phyloP scores from a whole-genome alignment of 2,329 filamentous ascomycete genomes.

The Alternaria consortialis region DNA sequence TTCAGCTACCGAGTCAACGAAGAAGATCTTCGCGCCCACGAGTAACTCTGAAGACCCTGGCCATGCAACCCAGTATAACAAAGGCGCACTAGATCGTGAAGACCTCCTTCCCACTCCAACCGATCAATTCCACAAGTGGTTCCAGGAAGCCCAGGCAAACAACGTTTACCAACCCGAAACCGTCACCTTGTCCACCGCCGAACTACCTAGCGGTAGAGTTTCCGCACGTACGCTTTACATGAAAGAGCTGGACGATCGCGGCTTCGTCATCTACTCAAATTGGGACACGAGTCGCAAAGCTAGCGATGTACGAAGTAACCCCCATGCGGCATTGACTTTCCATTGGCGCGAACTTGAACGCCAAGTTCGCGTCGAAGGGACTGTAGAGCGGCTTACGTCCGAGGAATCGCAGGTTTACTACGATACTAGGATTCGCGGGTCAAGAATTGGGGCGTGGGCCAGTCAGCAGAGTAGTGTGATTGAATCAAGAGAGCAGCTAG shows the following conservation, averaged over 20 bases:
- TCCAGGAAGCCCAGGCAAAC: slow-evolving; percentile 71
- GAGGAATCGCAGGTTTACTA: slow-evolving; percentile 78
- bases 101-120: slow-evolving; percentile 74
- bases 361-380: slow-evolving; percentile 89
- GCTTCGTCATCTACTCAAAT: slow-evolving; percentile 95
- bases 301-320: slow-evolving; percentile 74
- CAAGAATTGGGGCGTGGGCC: slow-evolving; percentile 90
- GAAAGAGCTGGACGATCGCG: slow-evolving; percentile 85
- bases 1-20: slow-evolving; percentile 30
- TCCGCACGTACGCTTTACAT: slow-evolving; percentile 89
- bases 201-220: slow-evolving; percentile 83
- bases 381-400: slow-evolving; percentile 68
- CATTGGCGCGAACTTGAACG: slow-evolving; percentile 88
- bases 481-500: slow-evolving; percentile 73
- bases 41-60: slow-evolving; percentile 59
- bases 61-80: slow-evolving; percentile 80
- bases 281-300: slow-evolving; percentile 80
- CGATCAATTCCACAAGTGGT: slow-evolving; percentile 90
- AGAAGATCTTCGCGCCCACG: slow-evolving; percentile 69
- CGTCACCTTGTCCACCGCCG: slow-evolving; percentile 84
- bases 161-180: slow-evolving; percentile 82
- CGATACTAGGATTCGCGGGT: slow-evolving; percentile 76
- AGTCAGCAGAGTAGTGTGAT: slow-evolving; percentile 86
- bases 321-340: slow-evolving; percentile 84
- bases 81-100: slow-evolving; percentile 66